Conservation (phyloP, 306 rosid genomes). For the Hippophae rhamnoides region DNA sequence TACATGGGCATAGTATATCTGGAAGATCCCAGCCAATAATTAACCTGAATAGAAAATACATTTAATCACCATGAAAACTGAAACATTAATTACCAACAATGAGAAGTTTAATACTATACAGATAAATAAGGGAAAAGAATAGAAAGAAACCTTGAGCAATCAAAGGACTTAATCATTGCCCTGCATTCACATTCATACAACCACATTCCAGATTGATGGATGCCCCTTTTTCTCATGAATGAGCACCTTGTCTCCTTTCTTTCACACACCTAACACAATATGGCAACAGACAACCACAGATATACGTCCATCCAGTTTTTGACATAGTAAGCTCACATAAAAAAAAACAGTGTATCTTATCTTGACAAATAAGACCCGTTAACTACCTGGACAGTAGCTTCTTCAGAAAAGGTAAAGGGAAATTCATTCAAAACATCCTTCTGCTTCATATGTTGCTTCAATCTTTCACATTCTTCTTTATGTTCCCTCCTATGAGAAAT, state of each 20-base stretch:
- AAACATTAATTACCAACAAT: background rate
- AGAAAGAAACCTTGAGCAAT: constrained; percentile 38
- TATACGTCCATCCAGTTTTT: constrained; percentile 1
- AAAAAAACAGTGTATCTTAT: too few relatives aligned
- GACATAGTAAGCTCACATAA: background rate
- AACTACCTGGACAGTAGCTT: constrained; percentile 58
- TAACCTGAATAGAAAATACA: constrained; percentile 33
- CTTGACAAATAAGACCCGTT: background rate
- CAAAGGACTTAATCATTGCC: constrained; percentile 33
- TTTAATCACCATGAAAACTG: constrained; percentile 4
- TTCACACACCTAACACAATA: constrained; percentile 43
- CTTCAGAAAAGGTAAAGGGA: constrained; percentile 69
- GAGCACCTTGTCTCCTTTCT: constrained; percentile 69
- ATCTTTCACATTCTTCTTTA: constrained; percentile 76
- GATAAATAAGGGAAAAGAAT: background rate
- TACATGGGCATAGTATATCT: constrained; percentile 50
- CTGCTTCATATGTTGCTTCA: constrained; percentile 57
- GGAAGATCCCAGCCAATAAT: constrained; percentile 60
- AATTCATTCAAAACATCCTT: constrained; percentile 46
- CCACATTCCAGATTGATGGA: constrained; percentile 83
- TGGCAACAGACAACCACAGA: constrained; percentile 4
- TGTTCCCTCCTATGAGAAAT: constrained; percentile 69
- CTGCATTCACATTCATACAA: constrained; percentile 62
- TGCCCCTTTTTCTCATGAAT: constrained; percentile 53
- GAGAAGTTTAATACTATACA: constrained; percentile 4